A percentile compares a stretch with the other conserved stretches of the same genome.
These are phyloP conservation scores for Solanum piurae DNA, from an alignment of 257 asterid species.

Conservation along the genomic window DNA sequence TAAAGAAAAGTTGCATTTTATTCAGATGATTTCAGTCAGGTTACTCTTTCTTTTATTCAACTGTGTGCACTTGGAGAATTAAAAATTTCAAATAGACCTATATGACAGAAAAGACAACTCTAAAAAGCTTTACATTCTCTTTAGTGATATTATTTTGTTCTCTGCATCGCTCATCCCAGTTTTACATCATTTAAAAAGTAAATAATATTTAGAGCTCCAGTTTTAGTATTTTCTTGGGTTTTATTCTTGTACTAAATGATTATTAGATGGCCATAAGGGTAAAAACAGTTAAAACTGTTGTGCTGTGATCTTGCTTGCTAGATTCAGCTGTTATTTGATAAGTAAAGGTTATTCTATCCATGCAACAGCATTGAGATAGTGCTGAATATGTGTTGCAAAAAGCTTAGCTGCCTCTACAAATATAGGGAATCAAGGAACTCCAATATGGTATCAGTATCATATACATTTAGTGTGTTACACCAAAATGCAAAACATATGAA, in stretches of 20 bases:
- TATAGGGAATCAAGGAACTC: neutral
- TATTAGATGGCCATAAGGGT: neutral
- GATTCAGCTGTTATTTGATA: neutral
- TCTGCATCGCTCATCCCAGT: neutral
- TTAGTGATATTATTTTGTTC: neutral
- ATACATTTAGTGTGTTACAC: neutral
- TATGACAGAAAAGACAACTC: neutral
- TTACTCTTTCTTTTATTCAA: neutral
- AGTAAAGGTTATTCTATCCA: neutral
- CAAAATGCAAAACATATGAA: neutral
- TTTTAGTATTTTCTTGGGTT: neutral
- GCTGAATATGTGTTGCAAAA: neutral
- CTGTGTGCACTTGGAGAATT: neutral
- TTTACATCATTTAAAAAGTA: neutral
- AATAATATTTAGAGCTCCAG: neutral
- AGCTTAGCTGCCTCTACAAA: neutral
- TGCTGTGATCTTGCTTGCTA: neutral
- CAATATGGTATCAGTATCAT: neutral
- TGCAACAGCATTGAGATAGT: neutral
- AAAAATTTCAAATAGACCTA: neutral
- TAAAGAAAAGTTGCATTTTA: neutral
- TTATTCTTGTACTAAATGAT: neutral
- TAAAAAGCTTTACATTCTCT: neutral
- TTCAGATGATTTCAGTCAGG: neutral
- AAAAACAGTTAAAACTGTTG: neutral